Base-by-base conservation (phyloP, 768 basidiomycete species). In the Kwoniella sp. region DNA sequence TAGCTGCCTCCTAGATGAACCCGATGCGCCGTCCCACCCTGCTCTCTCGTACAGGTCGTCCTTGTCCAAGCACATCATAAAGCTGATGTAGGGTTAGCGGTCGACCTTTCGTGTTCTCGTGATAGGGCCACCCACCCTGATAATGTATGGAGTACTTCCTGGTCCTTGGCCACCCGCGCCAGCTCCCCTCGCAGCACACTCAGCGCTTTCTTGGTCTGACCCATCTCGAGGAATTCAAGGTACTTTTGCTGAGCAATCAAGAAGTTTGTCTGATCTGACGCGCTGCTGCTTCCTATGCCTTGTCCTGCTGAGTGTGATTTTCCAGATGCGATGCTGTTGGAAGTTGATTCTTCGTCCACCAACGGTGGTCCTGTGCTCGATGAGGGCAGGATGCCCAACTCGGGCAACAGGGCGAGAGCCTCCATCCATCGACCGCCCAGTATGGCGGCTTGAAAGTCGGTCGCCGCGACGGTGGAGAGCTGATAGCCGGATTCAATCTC, bases 191-290 rank as follows among this genome's bases (percentile, higher is more conserved):
- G 83, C 42, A 99, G 77, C 7, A 93, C 87, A 48, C 85, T 81
- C 33, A 99, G 76, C 12, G 95, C 95, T 56, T 81, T 79, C 38
- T 87, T 87, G 2, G 83, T 86, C 76, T 84, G 83, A 63, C 81
- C 82, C 3, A 82, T 80, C 67, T 96, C 93, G 43, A 99, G 78
- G 17, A 88, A 78, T 70, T 99, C 95, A 34, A 98, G 79, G 74
- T 95, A 99, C 76, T 95, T 92, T 80, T 99, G 95, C 75, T 87
- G 85, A 55, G 84, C 85, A 59, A 99, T 88, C 56, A 92, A 78
- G 74, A 92, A 95, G 56, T 79, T 83, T 19, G 87, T 85, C 64
- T 87, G 84, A 86, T 93, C 65, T 27, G 49, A 53, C 4, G 44
- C 48, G 31, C 59, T 65, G 11, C 41, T 57, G 20, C 46, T 59